Evolutionary conservation across 805 yeast genomes (phyloP).

Genomic region (Yamadazyma akitaensis): DNA sequence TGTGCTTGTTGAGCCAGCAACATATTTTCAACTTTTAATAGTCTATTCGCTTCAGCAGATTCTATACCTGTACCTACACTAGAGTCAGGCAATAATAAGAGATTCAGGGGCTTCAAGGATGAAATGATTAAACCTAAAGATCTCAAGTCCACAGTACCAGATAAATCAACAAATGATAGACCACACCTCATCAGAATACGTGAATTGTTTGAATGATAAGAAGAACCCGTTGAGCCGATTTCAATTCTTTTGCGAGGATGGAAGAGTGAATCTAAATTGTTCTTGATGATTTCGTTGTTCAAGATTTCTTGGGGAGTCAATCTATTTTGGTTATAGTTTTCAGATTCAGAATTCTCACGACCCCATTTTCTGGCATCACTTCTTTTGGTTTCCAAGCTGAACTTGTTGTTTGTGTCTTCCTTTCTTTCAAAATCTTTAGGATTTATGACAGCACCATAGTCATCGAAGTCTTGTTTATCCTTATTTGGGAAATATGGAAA

Average conservation of each 20-base stretch:
- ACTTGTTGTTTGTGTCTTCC: conserved; percentile 45
- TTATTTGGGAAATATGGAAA: conserved; percentile 62
- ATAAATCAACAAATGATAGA: conserved; percentile 71
- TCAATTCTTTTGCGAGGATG: conserved; percentile 48
- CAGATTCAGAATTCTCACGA: conserved; percentile 19
- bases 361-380: conserved; percentile 28
- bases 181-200: conserved; percentile 55
- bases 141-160: conserved; percentile 80
- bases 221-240: conserved; percentile 17
- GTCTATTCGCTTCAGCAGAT: conserved; percentile 26
- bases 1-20: conserved; percentile 31
- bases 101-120: conserved; percentile 70
- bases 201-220: conserved; percentile 12
- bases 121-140: conserved; percentile 78
- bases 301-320: conserved; percentile 43
- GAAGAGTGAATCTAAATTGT: conserved; percentile 46
- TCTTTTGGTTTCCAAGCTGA: conserved; percentile 38
- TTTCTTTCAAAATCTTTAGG: conserved; percentile 57
- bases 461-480: conserved; percentile 65
- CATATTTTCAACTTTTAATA: conserved; percentile 22
- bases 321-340: conserved; percentile 22
- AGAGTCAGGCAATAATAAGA: conserved; percentile 54
- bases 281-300: conserved; percentile 38
- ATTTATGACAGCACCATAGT: conserved; percentile 80
- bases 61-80: conserved; percentile 20